Base-by-base conservation (phyloP, 2,329 filamentous ascomycete genomes). In the Immersiporthe knoxdaviesiana region DNA sequence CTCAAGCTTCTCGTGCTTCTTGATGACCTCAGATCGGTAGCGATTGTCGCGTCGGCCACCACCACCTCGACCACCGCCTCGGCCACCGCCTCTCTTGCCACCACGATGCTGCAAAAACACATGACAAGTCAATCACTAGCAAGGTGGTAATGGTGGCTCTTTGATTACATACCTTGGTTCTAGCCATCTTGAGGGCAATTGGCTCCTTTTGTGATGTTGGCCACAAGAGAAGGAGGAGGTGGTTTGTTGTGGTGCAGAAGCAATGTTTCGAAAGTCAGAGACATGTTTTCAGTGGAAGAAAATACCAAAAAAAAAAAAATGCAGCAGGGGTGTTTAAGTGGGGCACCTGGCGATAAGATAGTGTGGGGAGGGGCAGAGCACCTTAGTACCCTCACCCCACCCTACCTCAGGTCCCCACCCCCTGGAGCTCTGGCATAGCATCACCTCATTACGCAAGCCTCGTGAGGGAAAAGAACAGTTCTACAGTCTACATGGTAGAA, bases 1-100 rank as follows among this genome's bases (percentile, higher is more conserved):
- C 82, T 98, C 91, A 73, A 97, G 91, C 75, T 91, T 90, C 77
- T 92, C 91, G 81, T 99, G 97, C 75, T 90, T 83, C 83, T 94
- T 96, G 74, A 85, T 81, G 67, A 97, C 85, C 52, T 91, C 86
- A 24, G 86, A 82, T 77, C 79, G 76, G 74, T 81, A 81, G 66
- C 82, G 81, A 71, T 83, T 82, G 74, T 82, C 80, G 71, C 83
- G 80, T 74, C 79, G 76, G 73, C 79, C 75, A 67, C 76, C 74
- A 27, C 76, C 77, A 41, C 79, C 76, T 73, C 82, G 80, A 73
- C 83, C 76, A 32, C 72, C 62, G 63, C 72, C 69, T 44, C 72
- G n/a, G n/a, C n/a, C n/a, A n/a, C n/a, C n/a, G n/a, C n/a, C 72
- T 54, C 73, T 68, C 11, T 71, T 72, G n/a, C 65, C 65, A 27